Base-by-base conservation (phyloP, 176 grass and related monocot species). In the Pontederia crassipes region DNA sequence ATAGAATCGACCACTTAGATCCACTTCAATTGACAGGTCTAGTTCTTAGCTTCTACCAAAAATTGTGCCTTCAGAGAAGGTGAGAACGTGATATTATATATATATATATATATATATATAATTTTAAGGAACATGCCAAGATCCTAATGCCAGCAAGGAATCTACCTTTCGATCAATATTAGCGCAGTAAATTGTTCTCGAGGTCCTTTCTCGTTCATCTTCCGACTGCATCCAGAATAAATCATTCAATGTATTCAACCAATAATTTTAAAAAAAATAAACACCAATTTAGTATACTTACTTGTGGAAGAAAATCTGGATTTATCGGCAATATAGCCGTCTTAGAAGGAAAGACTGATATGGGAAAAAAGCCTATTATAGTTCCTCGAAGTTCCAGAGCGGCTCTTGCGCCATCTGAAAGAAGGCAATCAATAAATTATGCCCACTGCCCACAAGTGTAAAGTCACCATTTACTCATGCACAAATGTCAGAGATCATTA, bases 301-400 rank as follows among this genome's bases (percentile, higher is more conserved):
- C 80, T 75, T 59, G 64, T 5, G 80, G 80, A 40, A 78, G 70
- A 73, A 74, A 74, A 35, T 5, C 46, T 17, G 79, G 73, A 50
- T 81, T 81, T 50, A 81, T 55, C 27, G 79, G 79, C 20, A 58
- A 45, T 10, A 81, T 81, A 54, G 79, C 61, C 65, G 79, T 81
- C 20, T 15, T 75, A 12, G 79, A 81, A 40, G 67, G 72, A 32
- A 51, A 64, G 18, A 81, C 61, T 4, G 35, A 59, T 0, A 81
- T 18, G 48, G 72, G 47, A 17, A 13, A 49, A 27, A 35, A 12
- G 17, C 72, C 66, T 65, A 81, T 35, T 14, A 45, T 11, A 8
- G 7, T 1, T 14, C 79, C 79, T 49, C 56, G 15, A 53, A 81
- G 49, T 13, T 11, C 0, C 14, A 76, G 59, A n/a, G 79, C 61